Percentiles rank a stretch among this genome's conserved stretches.
These are phyloP conservation scores for Phytophthora crassamura DNA, from an alignment of 352 stramenopile species.

Conservation along the genomic window DNA sequence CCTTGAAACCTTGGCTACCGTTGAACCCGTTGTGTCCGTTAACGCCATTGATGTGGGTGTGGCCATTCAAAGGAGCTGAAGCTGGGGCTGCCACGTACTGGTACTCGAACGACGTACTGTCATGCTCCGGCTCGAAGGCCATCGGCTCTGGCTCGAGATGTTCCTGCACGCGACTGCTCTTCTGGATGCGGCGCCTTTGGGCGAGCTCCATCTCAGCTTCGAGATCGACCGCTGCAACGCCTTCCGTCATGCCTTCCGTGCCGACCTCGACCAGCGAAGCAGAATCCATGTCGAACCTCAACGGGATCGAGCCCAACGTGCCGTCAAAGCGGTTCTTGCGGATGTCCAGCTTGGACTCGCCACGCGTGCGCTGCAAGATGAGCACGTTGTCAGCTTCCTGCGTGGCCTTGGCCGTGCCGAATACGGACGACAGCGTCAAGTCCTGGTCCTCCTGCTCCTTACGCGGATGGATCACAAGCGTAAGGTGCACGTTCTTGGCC, in stretches of 20 bases:
- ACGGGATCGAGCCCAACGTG: conserved; percentile 84
- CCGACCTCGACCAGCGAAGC: conserved; percentile 73
- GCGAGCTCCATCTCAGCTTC: conserved; percentile 83
- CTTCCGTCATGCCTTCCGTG: conserved; percentile 71
- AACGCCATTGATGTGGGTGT: conserved; percentile 22
- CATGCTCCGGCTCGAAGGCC: conserved; percentile 7
- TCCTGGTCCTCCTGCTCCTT: conserved; percentile 97
- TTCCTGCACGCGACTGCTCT: conserved; percentile 28
- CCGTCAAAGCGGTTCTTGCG: conserved; percentile 97
- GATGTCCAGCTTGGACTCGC: conserved; percentile 95
- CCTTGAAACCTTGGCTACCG: conserved; percentile 20
- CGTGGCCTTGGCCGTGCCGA: conserved; percentile 98
- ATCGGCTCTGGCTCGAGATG: conserved; percentile 14
- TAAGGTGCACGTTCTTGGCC: conserved; percentile 98
- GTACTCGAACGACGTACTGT: conserved; percentile 18
- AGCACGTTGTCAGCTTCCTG: conserved; percentile 99
- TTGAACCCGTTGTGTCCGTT: conserved; percentile 40
- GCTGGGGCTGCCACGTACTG: conserved; percentile 34
- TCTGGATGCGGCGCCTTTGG: conserved; percentile 61
- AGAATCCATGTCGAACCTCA: conserved; percentile 85
- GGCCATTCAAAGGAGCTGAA: conserved; percentile 16
- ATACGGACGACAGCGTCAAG: conserved; percentile 96
- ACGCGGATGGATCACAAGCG: conserved; percentile 98
- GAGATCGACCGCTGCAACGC: conserved; percentile 70
- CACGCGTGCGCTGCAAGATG: conserved; percentile 95